A percentile compares a stretch with the other conserved stretches of the same genome.
Evolutionary conservation across 805 yeast species (phyloP).

Genomic region (Monosporozyma servazzii): DNA sequence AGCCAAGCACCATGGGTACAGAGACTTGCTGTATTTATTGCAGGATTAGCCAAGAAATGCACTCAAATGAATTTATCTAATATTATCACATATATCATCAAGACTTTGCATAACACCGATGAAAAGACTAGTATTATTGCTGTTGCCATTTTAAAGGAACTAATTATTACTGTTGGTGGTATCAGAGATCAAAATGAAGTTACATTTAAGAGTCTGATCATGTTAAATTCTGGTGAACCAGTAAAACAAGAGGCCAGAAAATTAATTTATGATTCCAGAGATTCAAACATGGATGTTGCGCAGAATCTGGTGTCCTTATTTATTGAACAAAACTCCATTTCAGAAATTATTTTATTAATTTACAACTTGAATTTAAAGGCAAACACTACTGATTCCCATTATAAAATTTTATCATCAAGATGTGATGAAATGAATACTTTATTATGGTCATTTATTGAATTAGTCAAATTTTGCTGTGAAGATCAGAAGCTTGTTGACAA

Average conservation of each 20-base stretch:
- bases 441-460: constrained; percentile 54
- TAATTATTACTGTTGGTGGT: constrained; percentile 70
- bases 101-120: constrained; percentile 53
- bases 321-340: constrained; percentile 35
- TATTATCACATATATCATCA: constrained; percentile 48
- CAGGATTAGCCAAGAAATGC: constrained; percentile 52
- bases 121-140: constrained; percentile 34
- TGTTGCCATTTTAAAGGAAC: constrained; percentile 55
- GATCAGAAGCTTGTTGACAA: constrained; percentile 25
- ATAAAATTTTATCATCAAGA: constrained; percentile 62
- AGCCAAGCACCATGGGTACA: constrained; percentile 80
- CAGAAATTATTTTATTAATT: constrained; percentile 60
- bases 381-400: constrained; percentile 38
- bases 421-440: constrained; percentile 64
- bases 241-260: constrained; percentile 46
- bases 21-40: constrained; percentile 70
- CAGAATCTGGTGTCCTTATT: constrained; percentile 40
- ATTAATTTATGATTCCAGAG: constrained; percentile 46
- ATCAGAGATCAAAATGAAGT: constrained; percentile 60
- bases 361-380: constrained; percentile 37
- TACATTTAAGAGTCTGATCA: constrained; percentile 52
- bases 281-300: constrained; percentile 40
- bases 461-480: constrained; percentile 44
- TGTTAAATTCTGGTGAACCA: constrained; percentile 56
- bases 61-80: constrained; percentile 52